phyloP scores from a whole-genome alignment of 2,329 filamentous ascomycete species.

The Talaromyces atroroseus region DNA sequence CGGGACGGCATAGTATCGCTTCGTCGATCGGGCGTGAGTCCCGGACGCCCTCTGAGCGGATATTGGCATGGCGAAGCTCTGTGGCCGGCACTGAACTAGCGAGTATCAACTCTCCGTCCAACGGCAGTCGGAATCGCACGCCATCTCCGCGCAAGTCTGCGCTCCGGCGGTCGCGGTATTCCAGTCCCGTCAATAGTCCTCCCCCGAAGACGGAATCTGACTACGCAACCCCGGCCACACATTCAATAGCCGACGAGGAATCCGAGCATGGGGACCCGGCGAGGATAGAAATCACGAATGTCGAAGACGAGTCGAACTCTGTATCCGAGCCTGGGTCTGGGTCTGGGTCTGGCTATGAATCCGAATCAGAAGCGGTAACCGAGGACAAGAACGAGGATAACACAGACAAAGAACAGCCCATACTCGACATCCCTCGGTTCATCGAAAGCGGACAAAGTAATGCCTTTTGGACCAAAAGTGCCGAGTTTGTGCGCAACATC shows the following conservation, averaged over 20 bases:
- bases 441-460: constrained; percentile 48
- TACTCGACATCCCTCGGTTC: constrained; percentile 21
- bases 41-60: constrained; percentile 63
- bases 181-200: constrained; percentile 20
- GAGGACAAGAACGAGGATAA: constrained; percentile 15
- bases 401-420: background rate
- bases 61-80: constrained; percentile 79
- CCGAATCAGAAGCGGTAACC: constrained; percentile 15
- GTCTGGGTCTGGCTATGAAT: constrained; percentile 19
- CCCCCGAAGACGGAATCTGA: constrained; percentile 25
- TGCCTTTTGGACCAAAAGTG: constrained; percentile 48
- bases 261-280: background rate
- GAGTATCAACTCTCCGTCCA: constrained; percentile 32
- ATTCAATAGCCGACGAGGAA: constrained; percentile 22
- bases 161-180: constrained; percentile 20
- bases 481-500: constrained; percentile 28
- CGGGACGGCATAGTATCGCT: constrained; percentile 50
- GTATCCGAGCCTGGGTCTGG: constrained; percentile 19
- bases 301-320: constrained; percentile 1
- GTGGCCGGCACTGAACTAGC: constrained; percentile 51
- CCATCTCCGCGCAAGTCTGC: constrained; percentile 45
- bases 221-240: constrained; percentile 23
- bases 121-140: constrained; percentile 37
- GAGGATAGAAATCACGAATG: background rate
- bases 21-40: constrained; percentile 42